Base-by-base conservation (phyloP, 1,139 yeast genomes). In the Scheffersomyces quercinus region DNA sequence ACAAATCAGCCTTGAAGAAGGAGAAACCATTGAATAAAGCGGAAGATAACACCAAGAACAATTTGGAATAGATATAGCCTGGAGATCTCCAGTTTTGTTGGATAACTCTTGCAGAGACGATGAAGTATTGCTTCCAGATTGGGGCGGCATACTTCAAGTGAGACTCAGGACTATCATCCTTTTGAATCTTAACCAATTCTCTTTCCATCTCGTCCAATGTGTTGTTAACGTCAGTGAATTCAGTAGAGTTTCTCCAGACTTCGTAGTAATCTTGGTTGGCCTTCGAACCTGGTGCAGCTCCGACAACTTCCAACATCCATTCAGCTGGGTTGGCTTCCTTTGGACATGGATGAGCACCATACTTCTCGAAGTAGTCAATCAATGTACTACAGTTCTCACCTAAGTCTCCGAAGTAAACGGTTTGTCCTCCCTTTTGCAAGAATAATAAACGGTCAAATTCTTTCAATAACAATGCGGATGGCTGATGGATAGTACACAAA, bases 401-500 rank as follows among this genome's bases (percentile, higher is more conserved):
- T 55, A 87, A 75, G 42, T 85, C 89, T 41, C 95, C 95, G 60
- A 85, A 87, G 64, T 87, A 87, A 13, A 85, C 90, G 4, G 95
- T 86, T 55, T 77, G 71, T 44, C 95, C 95, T 53, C 95, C 95
- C 49, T 68, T 76, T 45, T 83, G 85, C 60, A 87, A 68, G 59
- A 87, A 84, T 50, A 87, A 67, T 49, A 87, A 69, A 48, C 95
- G 78, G 57, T 87, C 95, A 60, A 87, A 88, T 55, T 85, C 88
- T 60, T 85, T 85, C 67, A 86, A 75, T 57, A 86, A 68, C 43
- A 85, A 74, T 35, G 95, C 91, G 4, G 91, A 84, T 45, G 95
- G 95, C 64, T 86, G 95, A 63, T 86, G 95, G 51, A 86, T 86
- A 10, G 95, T 86, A 68, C 93, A 86, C 59, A 86, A 67, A 56